phyloP scores from a whole-genome alignment of 768 basidiomycete genomes.

The Asterophora parasitica region DNA sequence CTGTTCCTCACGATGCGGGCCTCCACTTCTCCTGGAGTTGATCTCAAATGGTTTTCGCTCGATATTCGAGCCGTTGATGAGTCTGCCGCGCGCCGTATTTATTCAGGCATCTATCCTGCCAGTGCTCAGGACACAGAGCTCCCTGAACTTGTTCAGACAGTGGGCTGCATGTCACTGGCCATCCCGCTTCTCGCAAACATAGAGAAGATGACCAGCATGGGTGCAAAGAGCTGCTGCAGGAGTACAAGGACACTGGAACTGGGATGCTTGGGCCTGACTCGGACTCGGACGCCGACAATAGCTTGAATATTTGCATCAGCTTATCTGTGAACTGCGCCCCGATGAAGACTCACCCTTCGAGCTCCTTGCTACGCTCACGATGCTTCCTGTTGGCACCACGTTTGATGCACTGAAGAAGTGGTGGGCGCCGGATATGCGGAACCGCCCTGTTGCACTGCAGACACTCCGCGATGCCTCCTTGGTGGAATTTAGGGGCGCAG shows the following conservation, averaged over 20 bases:
- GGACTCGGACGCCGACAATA: conserved; percentile 6
- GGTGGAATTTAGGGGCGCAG: too few species aligned
- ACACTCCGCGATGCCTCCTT: too few species aligned
- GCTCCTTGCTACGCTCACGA: conserved; percentile 17
- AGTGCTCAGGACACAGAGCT: conserved; percentile 19
- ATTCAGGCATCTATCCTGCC: conserved; percentile 15
- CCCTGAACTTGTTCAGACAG: conserved; percentile 15
- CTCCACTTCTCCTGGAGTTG: conserved; percentile 25
- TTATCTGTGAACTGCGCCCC: conserved; percentile 7
- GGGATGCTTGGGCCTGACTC: conserved; percentile 1
- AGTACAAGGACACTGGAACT: conserved; percentile 3
- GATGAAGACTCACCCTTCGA: conserved; percentile 1
- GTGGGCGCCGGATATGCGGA: too few species aligned
- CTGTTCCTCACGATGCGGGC: conserved; percentile 4
- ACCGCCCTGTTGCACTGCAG: too few species aligned
- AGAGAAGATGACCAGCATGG: background rate
- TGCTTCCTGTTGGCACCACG: conserved; percentile 22
- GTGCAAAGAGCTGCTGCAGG: background rate
- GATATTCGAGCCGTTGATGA: conserved; percentile 17
- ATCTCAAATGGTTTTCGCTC: conserved; percentile 10
- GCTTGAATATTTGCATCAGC: conserved; percentile 9
- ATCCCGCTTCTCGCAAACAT: conserved; percentile 29
- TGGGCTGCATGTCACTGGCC: conserved; percentile 29
- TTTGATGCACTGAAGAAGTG: conserved; percentile 8
- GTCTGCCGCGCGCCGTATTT: conserved; percentile 19